Evolutionary conservation across 1,284 basidiomycete species (phyloP).

Genomic region (Heterobasidion occidentale): DNA sequence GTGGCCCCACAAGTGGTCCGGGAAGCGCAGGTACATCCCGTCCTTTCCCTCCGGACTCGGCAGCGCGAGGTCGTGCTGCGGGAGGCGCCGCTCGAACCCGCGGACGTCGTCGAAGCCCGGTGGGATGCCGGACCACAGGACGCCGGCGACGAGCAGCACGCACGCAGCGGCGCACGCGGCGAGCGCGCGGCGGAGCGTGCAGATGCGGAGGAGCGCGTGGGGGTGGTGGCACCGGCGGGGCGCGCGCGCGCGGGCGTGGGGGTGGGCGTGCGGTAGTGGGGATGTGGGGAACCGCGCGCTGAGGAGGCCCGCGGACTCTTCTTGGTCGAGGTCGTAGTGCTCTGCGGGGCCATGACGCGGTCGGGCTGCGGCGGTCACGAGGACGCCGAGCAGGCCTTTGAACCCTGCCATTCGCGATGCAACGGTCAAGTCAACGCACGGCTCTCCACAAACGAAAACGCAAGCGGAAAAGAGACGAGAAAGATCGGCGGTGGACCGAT

Average conservation of each 20-base stretch:
- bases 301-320: no score
- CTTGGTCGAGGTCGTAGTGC: background rate
- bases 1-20: slow-evolving; percentile 25
- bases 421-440: no score
- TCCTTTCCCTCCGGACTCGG: slow-evolving; percentile 5
- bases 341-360: background rate
- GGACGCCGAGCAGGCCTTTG: no score
- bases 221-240: no score
- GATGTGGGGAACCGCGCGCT: no score
- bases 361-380: background rate
- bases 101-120: slow-evolving; percentile 9
- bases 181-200: background rate
- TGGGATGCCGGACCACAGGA: slow-evolving; percentile 5
- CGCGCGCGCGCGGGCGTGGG: background rate
- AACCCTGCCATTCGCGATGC: no score
- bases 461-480: background rate
- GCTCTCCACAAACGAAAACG: background rate
- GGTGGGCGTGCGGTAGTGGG: background rate
- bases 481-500: no score
- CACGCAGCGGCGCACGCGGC: background rate
- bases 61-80: slow-evolving; percentile 7
- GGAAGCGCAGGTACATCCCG: background rate
- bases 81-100: slow-evolving; percentile 6
- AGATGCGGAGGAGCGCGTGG: background rate
- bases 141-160: background rate